Evolutionary conservation across 2,329 filamentous ascomycete species (phyloP), one percentile per base, ranked within the genome.

Genomic region (Scleromitrula shiraiana): DNA sequence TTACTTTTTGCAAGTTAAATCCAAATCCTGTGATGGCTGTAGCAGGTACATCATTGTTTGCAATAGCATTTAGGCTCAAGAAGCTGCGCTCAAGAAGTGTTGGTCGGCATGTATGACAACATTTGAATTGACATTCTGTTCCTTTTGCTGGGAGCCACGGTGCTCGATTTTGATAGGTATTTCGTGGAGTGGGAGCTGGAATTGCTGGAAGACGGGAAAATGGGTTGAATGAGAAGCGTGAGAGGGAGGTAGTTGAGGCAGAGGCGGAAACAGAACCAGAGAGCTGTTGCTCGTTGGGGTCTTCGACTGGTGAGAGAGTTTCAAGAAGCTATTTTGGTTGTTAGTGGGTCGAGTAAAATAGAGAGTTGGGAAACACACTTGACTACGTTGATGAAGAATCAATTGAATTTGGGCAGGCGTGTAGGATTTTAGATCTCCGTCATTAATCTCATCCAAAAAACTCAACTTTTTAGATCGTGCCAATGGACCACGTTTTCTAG

Each of bases 1-100:
- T 64, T 6, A 50, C 60, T 57, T 22, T 68, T 58, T 27, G 43
- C 5, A 66, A 56, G 41, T 75, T 68, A 50, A 80, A 80, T 12
- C 76, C 72, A 53, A 70, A 80, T 1, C 74, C 77, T 2, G 67
- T 64, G 6, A 71, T 72, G 4, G 70, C 72, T 4, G 69, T 72
- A 5, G 74, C 67, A 1, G 70, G 69, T 3, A 78, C 63, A 40
- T 78, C 72, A 6, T 68, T 75, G 19, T 72, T 61, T n/a, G 65
- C 59, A 19, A 80, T 64, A 4, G 68, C 72, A 51, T 76, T 61
- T 15, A 81, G 63, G 53, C 72, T 75, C 19, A 80, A 61, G 50
- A 65, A 76, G 1, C 70, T 59, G 23, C 76, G 70, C 12, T 71
- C 66, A 19, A 63, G 59, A 22, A 64, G 68, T 1, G 60, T 62